These are phyloP conservation scores for Linderniella brevidens DNA, from an alignment of 257 asterid genomes.

Conservation along the genomic window DNA sequence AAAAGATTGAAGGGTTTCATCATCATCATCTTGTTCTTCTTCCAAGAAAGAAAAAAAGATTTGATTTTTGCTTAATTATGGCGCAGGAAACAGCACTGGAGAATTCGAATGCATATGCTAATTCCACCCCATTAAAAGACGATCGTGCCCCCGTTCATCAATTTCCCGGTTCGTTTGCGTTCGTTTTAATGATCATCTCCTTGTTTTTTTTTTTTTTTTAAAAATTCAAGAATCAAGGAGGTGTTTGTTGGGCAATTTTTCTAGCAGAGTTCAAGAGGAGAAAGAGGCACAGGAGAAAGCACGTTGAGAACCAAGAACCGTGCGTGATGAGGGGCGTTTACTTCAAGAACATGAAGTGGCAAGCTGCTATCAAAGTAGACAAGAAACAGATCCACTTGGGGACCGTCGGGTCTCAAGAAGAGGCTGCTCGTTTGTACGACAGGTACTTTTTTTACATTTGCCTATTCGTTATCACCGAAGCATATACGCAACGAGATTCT, in stretches of 20 bases:
- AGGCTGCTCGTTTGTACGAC: conserved; percentile 73
- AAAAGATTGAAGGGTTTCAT: too few species aligned
- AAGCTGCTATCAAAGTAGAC: conserved; percentile 79
- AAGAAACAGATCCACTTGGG: conserved; percentile 79
- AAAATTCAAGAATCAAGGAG: too few species aligned
- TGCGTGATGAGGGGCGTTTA: conserved; percentile 70
- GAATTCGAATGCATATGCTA: conserved; percentile 7
- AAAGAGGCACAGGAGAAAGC: conserved; percentile 63
- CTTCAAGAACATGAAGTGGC: conserved; percentile 75
- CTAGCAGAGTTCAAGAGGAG: conserved; percentile 50
- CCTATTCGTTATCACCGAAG: not conserved
- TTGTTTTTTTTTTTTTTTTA: not conserved
- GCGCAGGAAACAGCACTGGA: conserved; percentile 18
- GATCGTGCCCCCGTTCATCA: conserved; percentile 10
- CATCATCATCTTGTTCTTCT: too few species aligned
- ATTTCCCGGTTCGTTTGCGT: conserved; percentile 38
- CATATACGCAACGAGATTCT: not conserved
- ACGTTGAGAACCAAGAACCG: conserved; percentile 48
- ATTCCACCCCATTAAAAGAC: conserved; percentile 20
- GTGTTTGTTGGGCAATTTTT: not conserved
- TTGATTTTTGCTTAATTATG: too few species aligned
- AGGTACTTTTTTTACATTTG: conserved; percentile 20
- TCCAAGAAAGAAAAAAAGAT: too few species aligned
- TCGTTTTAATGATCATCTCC: too few species aligned
- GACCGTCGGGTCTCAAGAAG: conserved; percentile 70